Percentiles rank a stretch among this genome's conserved stretches.
phyloP scores from a whole-genome alignment of 2,329 filamentous ascomycete genomes.

The Talaromyces rugulosus region DNA sequence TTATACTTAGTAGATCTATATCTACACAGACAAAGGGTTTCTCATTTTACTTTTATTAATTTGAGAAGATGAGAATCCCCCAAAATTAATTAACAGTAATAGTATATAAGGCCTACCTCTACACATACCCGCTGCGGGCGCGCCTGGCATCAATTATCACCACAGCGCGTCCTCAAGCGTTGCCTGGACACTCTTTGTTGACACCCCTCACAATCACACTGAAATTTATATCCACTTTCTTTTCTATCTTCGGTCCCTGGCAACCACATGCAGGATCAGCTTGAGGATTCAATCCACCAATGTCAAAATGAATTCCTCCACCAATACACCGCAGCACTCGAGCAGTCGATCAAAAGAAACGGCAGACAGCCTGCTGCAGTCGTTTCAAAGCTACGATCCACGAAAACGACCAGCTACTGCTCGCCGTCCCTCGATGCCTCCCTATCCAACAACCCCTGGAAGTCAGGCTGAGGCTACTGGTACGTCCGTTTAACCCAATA shows the following conservation, averaged over 20 bases:
- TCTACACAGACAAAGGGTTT: too few species aligned
- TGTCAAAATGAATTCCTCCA: background rate
- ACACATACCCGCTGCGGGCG: too few species aligned
- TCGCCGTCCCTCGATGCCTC: background rate
- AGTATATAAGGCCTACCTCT: too few species aligned
- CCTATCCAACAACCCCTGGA: background rate
- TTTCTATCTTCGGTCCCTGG: background rate
- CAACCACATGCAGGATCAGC: too few species aligned
- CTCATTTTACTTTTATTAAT: too few species aligned
- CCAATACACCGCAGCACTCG: background rate
- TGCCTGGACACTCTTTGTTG: background rate
- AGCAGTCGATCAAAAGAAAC: background rate
- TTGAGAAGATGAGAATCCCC: too few species aligned
- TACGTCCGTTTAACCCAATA: background rate
- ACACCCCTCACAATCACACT: background rate
- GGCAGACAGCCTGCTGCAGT: background rate
- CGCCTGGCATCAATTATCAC: background rate
- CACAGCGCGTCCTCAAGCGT: background rate
- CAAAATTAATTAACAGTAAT: too few species aligned
- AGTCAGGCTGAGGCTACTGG: background rate
- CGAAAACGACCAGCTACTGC: background rate
- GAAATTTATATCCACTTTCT: background rate
- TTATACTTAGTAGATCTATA: too few species aligned
- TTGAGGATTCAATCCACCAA: too few species aligned
- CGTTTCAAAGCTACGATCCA: conserved; percentile 4